Evolutionary conservation across 1,284 basidiomycete genomes (phyloP).

Genomic region (Trametes sp.): DNA sequence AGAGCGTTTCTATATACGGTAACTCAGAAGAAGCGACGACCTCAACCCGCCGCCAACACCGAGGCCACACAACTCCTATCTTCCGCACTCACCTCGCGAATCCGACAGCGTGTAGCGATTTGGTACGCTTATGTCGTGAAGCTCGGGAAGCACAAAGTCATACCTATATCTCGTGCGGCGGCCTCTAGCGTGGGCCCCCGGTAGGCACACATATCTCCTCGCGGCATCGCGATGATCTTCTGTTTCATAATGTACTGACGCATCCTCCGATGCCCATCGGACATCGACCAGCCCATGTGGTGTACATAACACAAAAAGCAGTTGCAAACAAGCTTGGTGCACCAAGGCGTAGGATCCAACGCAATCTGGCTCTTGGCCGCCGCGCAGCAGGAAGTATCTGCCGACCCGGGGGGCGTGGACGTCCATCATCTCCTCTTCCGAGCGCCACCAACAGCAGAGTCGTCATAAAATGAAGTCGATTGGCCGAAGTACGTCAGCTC

Average conservation of each 20-base stretch:
- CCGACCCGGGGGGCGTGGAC: neutral
- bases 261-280: constrained; percentile 19
- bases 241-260: neutral
- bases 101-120: no score
- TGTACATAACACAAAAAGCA: neutral
- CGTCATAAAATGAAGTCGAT: neutral
- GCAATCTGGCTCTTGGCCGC: neutral
- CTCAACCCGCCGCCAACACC: no score
- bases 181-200: no score
- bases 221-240: neutral
- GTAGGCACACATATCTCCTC: no score
- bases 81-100: no score
- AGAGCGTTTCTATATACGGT: no score
- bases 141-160: no score
- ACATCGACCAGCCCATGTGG: neutral
- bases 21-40: no score
- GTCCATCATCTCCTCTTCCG: neutral
- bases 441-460: constrained; percentile 7
- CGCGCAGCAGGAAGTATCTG: neutral
- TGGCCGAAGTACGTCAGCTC: neutral
- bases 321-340: neutral
- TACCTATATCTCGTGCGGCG: no score
- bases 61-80: no score
- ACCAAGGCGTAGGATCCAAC: neutral
- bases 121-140: no score